These are phyloP conservation scores for Avena insularis DNA, from an alignment of 176 grass and related monocot species.

Conservation along the genomic window DNA sequence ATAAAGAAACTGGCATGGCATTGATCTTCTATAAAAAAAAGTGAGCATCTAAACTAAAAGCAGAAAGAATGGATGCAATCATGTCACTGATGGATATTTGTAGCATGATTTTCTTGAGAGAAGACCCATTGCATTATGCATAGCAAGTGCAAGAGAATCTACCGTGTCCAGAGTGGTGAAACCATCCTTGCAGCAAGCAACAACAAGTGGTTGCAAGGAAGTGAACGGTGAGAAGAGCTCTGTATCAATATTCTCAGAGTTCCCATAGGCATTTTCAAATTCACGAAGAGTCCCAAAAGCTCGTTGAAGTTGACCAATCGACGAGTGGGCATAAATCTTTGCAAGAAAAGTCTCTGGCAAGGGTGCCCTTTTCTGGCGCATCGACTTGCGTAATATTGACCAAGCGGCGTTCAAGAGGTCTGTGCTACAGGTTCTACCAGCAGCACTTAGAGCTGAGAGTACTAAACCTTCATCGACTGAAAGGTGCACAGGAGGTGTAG, in stretches of 20 bases:
- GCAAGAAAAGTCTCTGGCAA: conserved; percentile 82
- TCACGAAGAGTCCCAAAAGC: conserved; percentile 84
- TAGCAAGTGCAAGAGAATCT: conserved; percentile 43
- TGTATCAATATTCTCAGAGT: conserved; percentile 61
- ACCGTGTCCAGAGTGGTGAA: conserved; percentile 86
- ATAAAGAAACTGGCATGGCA: neutral
- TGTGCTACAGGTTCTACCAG: conserved; percentile 66
- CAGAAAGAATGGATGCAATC: neutral
- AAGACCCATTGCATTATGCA: conserved; percentile 18
- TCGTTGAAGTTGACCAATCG: conserved; percentile 81
- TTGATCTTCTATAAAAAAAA: neutral
- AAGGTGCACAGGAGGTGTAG: conserved; percentile 57
- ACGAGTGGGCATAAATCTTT: conserved; percentile 93
- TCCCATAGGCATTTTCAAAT: conserved; percentile 86
- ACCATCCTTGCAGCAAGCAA: conserved; percentile 87
- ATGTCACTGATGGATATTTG: conserved; percentile 5
- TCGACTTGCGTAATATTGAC: conserved; percentile 70
- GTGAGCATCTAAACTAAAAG: neutral
- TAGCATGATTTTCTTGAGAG: conserved; percentile 5
- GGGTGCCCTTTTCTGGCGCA: conserved; percentile 78
- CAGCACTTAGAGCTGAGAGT: conserved; percentile 72
- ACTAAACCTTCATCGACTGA: conserved; percentile 89
- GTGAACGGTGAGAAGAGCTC: conserved; percentile 96
- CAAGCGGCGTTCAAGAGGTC: conserved; percentile 82
- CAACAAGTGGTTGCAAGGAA: conserved; percentile 81